phyloP scores from a whole-genome alignment of 129 eudicot genomes.

The Sambucus nigra region DNA sequence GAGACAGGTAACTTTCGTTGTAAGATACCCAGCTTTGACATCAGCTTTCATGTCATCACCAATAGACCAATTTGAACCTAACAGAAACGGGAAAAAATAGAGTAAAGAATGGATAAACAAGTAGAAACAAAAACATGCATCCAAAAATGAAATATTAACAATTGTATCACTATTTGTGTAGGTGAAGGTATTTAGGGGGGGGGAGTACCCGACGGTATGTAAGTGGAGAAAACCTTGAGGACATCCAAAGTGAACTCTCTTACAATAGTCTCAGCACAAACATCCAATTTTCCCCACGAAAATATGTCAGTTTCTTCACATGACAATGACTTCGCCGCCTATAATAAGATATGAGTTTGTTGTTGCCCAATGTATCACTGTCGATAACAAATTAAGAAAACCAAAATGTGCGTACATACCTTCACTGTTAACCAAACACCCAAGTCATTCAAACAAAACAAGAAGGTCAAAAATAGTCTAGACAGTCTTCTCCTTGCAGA shows the following conservation, averaged over 20 bases:
- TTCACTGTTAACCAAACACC: constrained; percentile 65
- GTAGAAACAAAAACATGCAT: neutral
- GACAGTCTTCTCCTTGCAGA: constrained; percentile 32
- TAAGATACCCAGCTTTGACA: constrained; percentile 37
- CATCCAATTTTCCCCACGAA: constrained; percentile 48
- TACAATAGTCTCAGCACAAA: constrained; percentile 31
- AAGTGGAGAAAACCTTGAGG: constrained; percentile 17
- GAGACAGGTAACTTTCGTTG: constrained; percentile 59
- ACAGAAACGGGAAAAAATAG: neutral
- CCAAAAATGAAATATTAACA: neutral
- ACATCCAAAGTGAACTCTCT: constrained; percentile 46
- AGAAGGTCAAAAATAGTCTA: constrained; percentile 25
- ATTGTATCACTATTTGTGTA: no score
- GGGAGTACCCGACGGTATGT: constrained; percentile 52
- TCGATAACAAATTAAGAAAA: neutral
- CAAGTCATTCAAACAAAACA: constrained; percentile 48
- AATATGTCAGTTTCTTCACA: constrained; percentile 31
- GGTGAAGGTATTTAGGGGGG: neutral
- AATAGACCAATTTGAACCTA: constrained; percentile 36
- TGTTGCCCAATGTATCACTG: neutral
- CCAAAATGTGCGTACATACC: constrained; percentile 32
- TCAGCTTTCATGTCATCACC: constrained; percentile 21
- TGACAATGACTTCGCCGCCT: constrained; percentile 69
- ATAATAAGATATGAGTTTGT: constrained; percentile 2
- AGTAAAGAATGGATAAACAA: neutral